These are phyloP conservation scores for Diospyros kaki DNA, from an alignment of 148 eudicot genomes.

Conservation along the genomic window DNA sequence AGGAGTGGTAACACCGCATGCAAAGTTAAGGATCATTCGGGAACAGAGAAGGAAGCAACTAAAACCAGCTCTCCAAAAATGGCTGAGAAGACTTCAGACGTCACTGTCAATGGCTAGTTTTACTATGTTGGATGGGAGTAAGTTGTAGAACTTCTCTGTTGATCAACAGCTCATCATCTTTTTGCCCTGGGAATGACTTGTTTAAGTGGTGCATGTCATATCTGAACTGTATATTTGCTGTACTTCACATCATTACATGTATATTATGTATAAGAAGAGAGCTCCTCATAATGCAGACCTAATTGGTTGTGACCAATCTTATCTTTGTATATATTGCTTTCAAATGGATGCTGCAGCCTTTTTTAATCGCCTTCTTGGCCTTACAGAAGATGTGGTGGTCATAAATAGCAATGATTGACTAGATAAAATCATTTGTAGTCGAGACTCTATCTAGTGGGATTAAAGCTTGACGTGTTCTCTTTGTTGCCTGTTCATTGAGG, in stretches of 20 bases:
- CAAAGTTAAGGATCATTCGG: constrained; percentile 32
- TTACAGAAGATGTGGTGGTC: too few species aligned
- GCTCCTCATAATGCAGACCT: constrained; percentile 9
- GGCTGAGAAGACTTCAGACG: constrained; percentile 40
- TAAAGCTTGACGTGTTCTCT: too few species aligned
- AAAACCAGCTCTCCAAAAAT: constrained; percentile 36
- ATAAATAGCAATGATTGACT: too few species aligned
- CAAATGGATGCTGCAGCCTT: too few species aligned
- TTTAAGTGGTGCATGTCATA: constrained; percentile 20
- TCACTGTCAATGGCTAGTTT: constrained; percentile 37
- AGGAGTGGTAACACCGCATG: constrained; percentile 11
- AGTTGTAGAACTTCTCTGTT: constrained; percentile 17
- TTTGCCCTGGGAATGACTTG: constrained; percentile 14
- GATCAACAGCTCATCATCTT: constrained; percentile 4
- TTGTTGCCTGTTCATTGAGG: too few species aligned
- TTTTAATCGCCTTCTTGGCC: too few species aligned
- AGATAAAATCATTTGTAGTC: too few species aligned
- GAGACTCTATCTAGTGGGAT: too few species aligned
- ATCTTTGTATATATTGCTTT: not conserved
- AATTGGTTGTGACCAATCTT: not conserved
- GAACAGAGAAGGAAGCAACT: constrained; percentile 31
- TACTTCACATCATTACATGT: constrained; percentile 40
- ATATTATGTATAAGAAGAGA: constrained; percentile 27
- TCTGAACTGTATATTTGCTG: constrained; percentile 36
- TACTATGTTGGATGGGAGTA: constrained; percentile 11